Percentiles rank a stretch among this genome's conserved stretches.
phyloP scores from a whole-genome alignment of 495 filamentous ascomycete species.

The Annulohypoxylon maeteangense region DNA sequence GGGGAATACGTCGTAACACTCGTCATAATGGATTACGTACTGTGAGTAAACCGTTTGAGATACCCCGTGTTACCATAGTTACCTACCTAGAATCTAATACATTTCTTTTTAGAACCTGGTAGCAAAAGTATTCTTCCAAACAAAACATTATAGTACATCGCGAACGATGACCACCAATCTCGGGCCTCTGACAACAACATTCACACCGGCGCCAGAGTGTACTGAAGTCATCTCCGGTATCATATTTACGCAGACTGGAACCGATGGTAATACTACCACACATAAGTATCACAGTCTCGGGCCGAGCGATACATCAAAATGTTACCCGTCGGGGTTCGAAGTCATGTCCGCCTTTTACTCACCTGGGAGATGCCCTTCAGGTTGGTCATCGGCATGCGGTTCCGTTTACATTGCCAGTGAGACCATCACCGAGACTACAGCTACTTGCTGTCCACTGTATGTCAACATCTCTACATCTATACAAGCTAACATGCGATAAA shows the following conservation, averaged over 20 bases:
- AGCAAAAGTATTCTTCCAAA: not conserved
- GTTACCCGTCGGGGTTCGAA: slow-evolving; percentile 12
- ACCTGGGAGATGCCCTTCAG: slow-evolving; percentile 15
- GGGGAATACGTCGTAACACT: not conserved
- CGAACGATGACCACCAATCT: slow-evolving; percentile 2
- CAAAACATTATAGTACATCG: not conserved
- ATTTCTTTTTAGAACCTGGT: not conserved
- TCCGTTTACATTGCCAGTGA: not conserved
- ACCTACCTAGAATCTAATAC: not conserved
- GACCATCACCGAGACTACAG: slow-evolving; percentile 5
- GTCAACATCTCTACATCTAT: not conserved
- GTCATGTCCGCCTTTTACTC: slow-evolving; percentile 5
- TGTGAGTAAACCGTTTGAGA: not conserved
- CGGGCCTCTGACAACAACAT: slow-evolving; percentile 20
- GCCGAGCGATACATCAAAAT: slow-evolving; percentile 9
- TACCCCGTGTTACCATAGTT: not conserved
- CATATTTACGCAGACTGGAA: slow-evolving; percentile 6
- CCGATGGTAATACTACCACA: slow-evolving; percentile 10
- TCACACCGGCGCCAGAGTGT: slow-evolving; percentile 15
- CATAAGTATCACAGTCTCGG: slow-evolving; percentile 19
- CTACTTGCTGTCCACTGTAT: slow-evolving; percentile 8
- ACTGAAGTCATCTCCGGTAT: slow-evolving; percentile 8
- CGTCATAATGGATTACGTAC: not conserved
- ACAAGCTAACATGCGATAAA: not conserved
- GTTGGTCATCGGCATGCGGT: slow-evolving; percentile 15